These are phyloP conservation scores for Rhodotorula sp. DNA, from an alignment of 1,284 basidiomycete species.

Conservation along the genomic window DNA sequence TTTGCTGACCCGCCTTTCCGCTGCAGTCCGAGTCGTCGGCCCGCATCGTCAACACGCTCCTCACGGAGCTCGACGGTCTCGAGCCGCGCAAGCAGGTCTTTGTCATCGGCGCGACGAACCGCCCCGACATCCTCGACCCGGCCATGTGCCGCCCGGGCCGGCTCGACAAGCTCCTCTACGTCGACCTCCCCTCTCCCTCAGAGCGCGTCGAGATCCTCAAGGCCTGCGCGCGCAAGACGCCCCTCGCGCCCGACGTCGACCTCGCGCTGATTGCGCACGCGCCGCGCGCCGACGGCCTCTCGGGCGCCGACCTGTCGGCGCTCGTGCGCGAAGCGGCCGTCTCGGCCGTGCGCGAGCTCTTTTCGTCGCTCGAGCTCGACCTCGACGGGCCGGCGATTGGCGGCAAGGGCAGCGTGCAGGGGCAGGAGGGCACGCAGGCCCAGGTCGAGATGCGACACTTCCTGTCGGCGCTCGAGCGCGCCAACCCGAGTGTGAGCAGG, in stretches of 20 bases:
- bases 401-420: neutral
- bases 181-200: constrained; percentile 75
- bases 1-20: neutral
- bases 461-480: constrained; percentile 71
- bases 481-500: constrained; percentile 79
- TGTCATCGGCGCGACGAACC: constrained; percentile 94
- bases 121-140: constrained; percentile 99
- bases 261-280: constrained; percentile 56
- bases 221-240: constrained; percentile 73
- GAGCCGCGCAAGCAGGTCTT: constrained; percentile 88
- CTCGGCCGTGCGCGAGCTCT: constrained; percentile 69
- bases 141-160: constrained; percentile 97
- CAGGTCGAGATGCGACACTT: constrained; percentile 66
- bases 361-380: constrained; percentile 62
- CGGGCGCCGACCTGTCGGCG: constrained; percentile 84
- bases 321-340: constrained; percentile 89
- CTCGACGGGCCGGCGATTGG: constrained; percentile 56
- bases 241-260: constrained; percentile 57
- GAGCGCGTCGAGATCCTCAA: constrained; percentile 85
- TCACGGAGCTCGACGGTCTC: constrained; percentile 94
- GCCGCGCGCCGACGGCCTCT: constrained; percentile 75
- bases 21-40: constrained; percentile 90
- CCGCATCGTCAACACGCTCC: constrained; percentile 94
- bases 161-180: constrained; percentile 93
- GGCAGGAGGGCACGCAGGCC: constrained; percentile 49